Evolutionary conservation across 2,329 filamentous ascomycete species (phyloP), one percentile per base, ranked within the genome.

Genomic region (Plectosphaerella sp.): DNA sequence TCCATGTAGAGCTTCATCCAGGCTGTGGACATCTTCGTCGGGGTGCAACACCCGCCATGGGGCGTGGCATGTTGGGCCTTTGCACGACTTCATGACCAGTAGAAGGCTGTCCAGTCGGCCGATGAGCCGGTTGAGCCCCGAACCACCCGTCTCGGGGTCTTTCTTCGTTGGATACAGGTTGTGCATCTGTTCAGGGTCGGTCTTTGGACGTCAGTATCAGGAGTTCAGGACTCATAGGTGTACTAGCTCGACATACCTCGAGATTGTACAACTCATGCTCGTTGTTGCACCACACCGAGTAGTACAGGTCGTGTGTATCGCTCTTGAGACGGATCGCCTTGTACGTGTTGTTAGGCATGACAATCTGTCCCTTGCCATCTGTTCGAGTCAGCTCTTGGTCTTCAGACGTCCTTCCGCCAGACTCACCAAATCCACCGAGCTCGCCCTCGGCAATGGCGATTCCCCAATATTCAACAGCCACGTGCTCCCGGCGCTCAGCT

Each of bases 281-380:
- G 49, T 83, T 82, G 14, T 69, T 86, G 61, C 86, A 89, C 84
- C 85, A 89, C 0, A 87, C 82, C 0, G 82, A 77, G 59, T 89
- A 89, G 55, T 83, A 82, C 5, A 88, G 62, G 59, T 78, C 81
- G 60, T 87, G 88, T 5, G 68, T 65, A 2, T 74, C 62, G 1
- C 75, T 68, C 4, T 82, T 70, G 6, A 86, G 65, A n/a, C 82
- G 74, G 18, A 84, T 58, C 0, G 73, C 76, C 64, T 86, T 86
- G 70, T 86, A 86, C 0, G 82, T 86, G 57, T 85, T 84, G 53
- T 75, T 74, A 3, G 50, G 43, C 4, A 60, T 50, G 6, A 59
- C 20, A 14, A 47, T 33, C 45, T 47, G 45, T 15, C 45, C 45
- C 22, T 47, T 24, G 45, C 45, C 45, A 14, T 47, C 45, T 47